A percentile compares a stretch with the other conserved stretches of the same genome.
phyloP scores from a whole-genome alignment of 2,329 filamentous ascomycete species.

The Pseudocercospora crystallina region DNA sequence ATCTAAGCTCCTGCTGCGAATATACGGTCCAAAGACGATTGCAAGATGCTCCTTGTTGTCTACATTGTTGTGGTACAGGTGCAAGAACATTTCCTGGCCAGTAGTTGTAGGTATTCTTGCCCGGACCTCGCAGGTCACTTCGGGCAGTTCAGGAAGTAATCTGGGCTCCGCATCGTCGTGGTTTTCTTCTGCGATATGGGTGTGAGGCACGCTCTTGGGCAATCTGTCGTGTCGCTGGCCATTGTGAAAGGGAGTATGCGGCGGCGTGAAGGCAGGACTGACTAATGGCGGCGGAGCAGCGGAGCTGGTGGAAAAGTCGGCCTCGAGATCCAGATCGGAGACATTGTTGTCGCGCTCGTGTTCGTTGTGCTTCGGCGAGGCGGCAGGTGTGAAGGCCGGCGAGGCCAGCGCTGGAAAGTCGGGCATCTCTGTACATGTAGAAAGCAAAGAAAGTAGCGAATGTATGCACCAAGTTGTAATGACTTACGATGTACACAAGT shows the following conservation, averaged over 20 bases:
- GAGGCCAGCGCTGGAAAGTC: conserved; percentile 54
- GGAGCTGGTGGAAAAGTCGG: conserved; percentile 26
- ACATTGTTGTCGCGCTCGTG: conserved; percentile 23
- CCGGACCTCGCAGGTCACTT: conserved; percentile 90
- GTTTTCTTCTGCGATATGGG: conserved; percentile 21
- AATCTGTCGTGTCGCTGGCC: conserved; percentile 37
- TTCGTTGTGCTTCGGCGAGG: conserved; percentile 51
- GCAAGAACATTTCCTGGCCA: conserved; percentile 94
- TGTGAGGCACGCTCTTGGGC: conserved; percentile 46
- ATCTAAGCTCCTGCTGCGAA: conserved; percentile 71
- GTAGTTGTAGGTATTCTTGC: conserved; percentile 90
- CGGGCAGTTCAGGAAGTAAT: conserved; percentile 71
- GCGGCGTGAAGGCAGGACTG: conserved; percentile 47
- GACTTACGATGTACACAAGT: no score
- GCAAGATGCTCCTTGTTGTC: conserved; percentile 96
- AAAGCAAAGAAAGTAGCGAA: not conserved
- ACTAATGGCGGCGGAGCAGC: conserved; percentile 44
- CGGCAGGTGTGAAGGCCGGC: conserved; percentile 43
- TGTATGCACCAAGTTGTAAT: not conserved
- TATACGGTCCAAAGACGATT: conserved; percentile 89
- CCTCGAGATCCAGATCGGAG: conserved; percentile 40
- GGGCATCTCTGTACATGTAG: conserved; percentile 43
- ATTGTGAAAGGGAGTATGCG: conserved; percentile 29
- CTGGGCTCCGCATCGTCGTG: conserved; percentile 60
- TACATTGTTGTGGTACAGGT: conserved; percentile 87